Percentiles rank a stretch among this genome's conserved stretches.
These are phyloP conservation scores for Syncephalastrum sp. DNA, from an alignment of 371 early-diverging fungal genomes.

Conservation along the genomic window DNA sequence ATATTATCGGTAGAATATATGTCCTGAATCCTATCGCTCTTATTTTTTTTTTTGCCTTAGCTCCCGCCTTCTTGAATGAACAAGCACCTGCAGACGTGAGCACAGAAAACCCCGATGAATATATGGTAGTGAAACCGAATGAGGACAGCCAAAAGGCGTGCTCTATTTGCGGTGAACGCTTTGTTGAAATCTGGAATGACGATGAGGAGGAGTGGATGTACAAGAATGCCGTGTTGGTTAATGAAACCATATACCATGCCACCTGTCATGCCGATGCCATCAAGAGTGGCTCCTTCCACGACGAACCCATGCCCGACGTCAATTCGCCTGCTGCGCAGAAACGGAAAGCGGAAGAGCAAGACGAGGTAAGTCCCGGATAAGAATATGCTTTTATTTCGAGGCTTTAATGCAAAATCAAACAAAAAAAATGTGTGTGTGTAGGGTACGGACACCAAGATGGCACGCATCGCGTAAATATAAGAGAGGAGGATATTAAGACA, in stretches of 20 bases:
- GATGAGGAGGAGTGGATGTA: conserved; percentile 91
- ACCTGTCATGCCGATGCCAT: conserved; percentile 65
- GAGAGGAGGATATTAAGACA: conserved; percentile 8
- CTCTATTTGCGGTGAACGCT: conserved; percentile 85
- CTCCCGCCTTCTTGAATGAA: conserved; percentile 44
- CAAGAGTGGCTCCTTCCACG: conserved; percentile 19
- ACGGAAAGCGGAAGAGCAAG: too few relatives aligned
- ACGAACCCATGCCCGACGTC: too few relatives aligned
- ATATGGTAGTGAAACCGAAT: conserved; percentile 53
- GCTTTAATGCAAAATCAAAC: too few relatives aligned
- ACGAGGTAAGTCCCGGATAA: too few relatives aligned
- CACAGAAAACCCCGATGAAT: conserved; percentile 23
- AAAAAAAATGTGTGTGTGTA: too few relatives aligned
- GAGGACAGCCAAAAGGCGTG: conserved; percentile 59
- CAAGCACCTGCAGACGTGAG: conserved; percentile 11
- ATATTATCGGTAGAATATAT: too few relatives aligned
- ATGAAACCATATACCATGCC: conserved; percentile 68
- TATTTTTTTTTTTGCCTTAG: conserved; percentile 11
- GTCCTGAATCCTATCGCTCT: conserved; percentile 1
- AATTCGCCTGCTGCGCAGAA: too few relatives aligned
- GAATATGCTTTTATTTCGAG: too few relatives aligned
- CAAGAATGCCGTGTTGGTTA: conserved; percentile 72
- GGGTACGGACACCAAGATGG: too few relatives aligned
- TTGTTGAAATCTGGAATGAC: conserved; percentile 85
- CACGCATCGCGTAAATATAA: too few relatives aligned